Conservation (phyloP, 306 rosid genomes). For the Elaeagnus macrophylla region DNA sequence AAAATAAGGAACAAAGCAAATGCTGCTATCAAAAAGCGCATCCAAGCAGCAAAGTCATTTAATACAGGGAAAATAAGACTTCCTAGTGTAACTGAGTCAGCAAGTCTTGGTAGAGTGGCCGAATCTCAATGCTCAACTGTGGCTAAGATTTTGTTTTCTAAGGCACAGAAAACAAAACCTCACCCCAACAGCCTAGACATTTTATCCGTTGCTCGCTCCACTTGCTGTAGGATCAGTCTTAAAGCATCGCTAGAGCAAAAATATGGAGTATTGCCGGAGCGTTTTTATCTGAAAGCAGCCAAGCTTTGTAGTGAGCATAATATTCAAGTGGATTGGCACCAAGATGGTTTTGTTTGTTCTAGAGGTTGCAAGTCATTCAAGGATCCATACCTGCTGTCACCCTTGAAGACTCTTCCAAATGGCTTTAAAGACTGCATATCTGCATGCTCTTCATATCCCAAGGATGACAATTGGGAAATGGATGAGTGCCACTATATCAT, state of each 20-base stretch:
- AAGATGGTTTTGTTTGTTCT: constrained; percentile 69
- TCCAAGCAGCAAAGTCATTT: constrained; percentile 60
- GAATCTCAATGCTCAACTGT: constrained; percentile 74
- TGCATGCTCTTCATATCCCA: constrained; percentile 27
- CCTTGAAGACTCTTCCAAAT: constrained; percentile 45
- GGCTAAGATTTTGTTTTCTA: constrained; percentile 73
- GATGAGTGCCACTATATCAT: constrained; percentile 73
- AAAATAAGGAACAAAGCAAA: constrained; percentile 75
- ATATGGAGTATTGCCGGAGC: constrained; percentile 68
- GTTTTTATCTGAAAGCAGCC: constrained; percentile 78
- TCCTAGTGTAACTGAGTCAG: constrained; percentile 42
- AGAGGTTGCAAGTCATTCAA: constrained; percentile 51
- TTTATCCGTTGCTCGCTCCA: constrained; percentile 57
- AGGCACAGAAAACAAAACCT: constrained; percentile 71
- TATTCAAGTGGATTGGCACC: constrained; percentile 57
- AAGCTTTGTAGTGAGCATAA: constrained; percentile 79
- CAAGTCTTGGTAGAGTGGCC: constrained; percentile 44
- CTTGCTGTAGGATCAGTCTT: constrained; percentile 80
- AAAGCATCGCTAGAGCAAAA: constrained; percentile 55
- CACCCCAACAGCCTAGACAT: constrained; percentile 70
- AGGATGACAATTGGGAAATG: constrained; percentile 48
- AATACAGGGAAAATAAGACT: constrained; percentile 34
- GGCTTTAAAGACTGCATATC: constrained; percentile 25
- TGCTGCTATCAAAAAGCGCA: constrained; percentile 59
- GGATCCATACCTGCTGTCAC: constrained; percentile 42